phyloP scores from a whole-genome alignment of 352 stramenopile genomes.

The Phytophthora podocarpi region DNA sequence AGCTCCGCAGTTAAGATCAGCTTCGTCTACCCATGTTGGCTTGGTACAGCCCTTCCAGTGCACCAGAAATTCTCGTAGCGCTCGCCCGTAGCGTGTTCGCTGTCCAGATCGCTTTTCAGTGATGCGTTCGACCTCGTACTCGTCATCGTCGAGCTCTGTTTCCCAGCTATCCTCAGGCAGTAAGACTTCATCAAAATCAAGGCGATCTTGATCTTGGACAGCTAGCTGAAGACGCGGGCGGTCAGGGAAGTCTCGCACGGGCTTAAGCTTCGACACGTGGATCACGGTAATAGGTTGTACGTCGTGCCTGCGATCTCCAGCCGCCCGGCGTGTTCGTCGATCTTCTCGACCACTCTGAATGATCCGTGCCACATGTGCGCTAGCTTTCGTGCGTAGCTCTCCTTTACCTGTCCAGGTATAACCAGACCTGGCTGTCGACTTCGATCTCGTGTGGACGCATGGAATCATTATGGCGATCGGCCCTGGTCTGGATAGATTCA shows the following conservation, averaged over 20 bases:
- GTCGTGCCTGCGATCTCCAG: not conserved
- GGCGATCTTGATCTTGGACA: not conserved
- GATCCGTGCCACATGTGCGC: constrained; percentile 18
- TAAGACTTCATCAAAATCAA: constrained; percentile 29
- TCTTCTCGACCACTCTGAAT: constrained; percentile 6
- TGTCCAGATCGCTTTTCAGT: not conserved
- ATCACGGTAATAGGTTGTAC: constrained; percentile 31
- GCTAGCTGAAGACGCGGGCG: not conserved
- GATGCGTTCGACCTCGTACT: constrained; percentile 15
- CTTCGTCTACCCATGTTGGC: constrained; percentile 2
- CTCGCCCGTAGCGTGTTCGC: constrained; percentile 1
- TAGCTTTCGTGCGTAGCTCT: constrained; percentile 24
- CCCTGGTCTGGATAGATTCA: not conserved
- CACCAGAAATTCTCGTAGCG: constrained; percentile 4
- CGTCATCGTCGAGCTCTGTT: not conserved
- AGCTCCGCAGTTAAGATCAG: constrained; percentile 17
- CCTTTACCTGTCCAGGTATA: constrained; percentile 9
- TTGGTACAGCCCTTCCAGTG: constrained; percentile 18
- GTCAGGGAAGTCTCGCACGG: not conserved
- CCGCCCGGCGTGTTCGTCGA: constrained; percentile 7
- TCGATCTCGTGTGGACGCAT: not conserved
- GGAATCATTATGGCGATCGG: not conserved
- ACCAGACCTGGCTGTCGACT: not conserved
- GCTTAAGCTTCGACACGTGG: constrained; percentile 29
- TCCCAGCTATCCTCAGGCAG: constrained; percentile 26